Evolutionary conservation across 306 rosid species (phyloP), one percentile per base, ranked within the genome.

Genomic region (Sicyos edulis): DNA sequence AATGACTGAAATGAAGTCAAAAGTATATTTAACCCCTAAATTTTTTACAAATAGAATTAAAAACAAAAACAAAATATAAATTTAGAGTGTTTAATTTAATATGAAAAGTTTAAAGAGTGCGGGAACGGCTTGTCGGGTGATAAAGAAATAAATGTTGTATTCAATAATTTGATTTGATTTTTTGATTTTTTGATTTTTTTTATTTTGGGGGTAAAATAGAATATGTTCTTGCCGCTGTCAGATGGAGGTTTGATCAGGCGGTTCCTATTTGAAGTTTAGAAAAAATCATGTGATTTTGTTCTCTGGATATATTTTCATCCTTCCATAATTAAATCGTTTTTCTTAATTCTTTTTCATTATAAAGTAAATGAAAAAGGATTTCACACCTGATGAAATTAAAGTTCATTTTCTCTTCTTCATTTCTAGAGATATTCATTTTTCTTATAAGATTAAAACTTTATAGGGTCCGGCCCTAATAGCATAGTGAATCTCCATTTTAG

Each of bases 241-340:
- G 73, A 68, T 49, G 58, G 55, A 67, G 72, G 72, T 45, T 67
- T 67, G 37, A 49, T 67, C 19, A 67, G 55, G 56, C 49, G 72
- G 21, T 11, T 67, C 22, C 47, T 21, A 34, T 40, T 67, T 67
- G 13, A 40, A 47, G 40, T 66, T 45, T 66, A 20, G 8, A 68
- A 52, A 67, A 68, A 20, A 22, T 20, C 73, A 22, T 68, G 58
- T 68, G 72, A 67, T 67, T 47, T 67, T 67, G 55, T 67, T 67
- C 55, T 45, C 37, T 66, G 29, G 29, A 16, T 61, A 29, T 19
- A 10, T 9, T 64, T 17, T 16, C 21, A 9, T 16, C 21, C 29
- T 47, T 67, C 7, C 55, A 44, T 67, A 6, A 67, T 67, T 66
- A 66, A 16, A 44, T 10, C 54, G 10, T 47, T 45, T 67, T 65